phyloP scores from a whole-genome alignment of 129 eudicot species.

The Pittosporum tobira region DNA sequence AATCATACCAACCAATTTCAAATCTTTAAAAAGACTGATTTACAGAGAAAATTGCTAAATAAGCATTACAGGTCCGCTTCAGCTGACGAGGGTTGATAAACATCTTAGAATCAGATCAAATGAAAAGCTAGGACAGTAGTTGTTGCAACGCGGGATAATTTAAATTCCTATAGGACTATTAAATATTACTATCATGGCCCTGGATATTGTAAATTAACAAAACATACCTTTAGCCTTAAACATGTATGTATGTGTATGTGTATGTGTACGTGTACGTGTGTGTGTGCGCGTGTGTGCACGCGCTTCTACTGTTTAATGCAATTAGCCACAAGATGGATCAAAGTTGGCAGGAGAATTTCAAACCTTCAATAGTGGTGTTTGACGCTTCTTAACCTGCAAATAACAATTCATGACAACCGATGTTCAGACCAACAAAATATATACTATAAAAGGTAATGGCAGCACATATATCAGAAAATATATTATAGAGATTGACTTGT shows the following conservation, averaged over 20 bases:
- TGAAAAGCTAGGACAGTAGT: not conserved
- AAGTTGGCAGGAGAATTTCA: conserved; percentile 18
- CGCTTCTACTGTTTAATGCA: too few species aligned
- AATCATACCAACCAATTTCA: too few species aligned
- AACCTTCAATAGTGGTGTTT: conserved; percentile 89
- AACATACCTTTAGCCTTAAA: not conserved
- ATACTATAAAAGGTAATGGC: not conserved
- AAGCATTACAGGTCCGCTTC: too few species aligned
- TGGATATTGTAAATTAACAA: not conserved
- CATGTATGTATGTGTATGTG: not conserved
- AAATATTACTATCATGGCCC: not conserved
- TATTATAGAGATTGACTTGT: too few species aligned
- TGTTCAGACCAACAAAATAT: not conserved
- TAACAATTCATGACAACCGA: not conserved
- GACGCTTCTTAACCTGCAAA: conserved; percentile 83
- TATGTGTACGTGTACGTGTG: not conserved
- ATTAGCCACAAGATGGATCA: not conserved
- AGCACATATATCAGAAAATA: not conserved
- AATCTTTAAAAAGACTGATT: too few species aligned
- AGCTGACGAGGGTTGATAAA: too few species aligned
- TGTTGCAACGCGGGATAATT: not conserved
- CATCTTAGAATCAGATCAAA: too few species aligned
- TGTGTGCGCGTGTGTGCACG: too few species aligned
- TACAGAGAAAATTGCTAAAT: too few species aligned
- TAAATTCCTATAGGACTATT: not conserved